phyloP scores from a whole-genome alignment of 805 yeast species.

The Blastobotrys attinorum region DNA sequence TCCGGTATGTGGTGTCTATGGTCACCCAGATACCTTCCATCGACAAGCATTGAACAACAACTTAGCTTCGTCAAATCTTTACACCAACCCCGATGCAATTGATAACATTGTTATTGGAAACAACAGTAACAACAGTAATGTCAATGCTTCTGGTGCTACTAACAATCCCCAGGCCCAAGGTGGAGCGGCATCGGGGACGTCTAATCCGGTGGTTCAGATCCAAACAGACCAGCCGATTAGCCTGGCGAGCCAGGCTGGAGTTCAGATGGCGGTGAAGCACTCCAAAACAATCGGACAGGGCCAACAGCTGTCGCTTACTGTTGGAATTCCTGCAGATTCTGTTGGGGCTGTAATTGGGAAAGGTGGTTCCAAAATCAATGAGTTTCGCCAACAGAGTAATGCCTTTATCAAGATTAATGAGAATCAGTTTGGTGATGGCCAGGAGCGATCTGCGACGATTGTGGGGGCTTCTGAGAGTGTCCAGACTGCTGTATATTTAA shows the following conservation, averaged over 20 bases:
- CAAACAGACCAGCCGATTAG: slow-evolving; percentile 6
- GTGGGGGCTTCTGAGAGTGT: slow-evolving; percentile 21
- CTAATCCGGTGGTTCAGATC: not conserved
- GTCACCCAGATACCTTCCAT: slow-evolving; percentile 18
- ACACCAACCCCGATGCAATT: slow-evolving; percentile 5
- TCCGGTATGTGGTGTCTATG: slow-evolving; percentile 14
- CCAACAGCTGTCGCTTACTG: slow-evolving; percentile 45
- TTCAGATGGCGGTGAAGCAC: slow-evolving; percentile 9
- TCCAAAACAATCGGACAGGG: slow-evolving; percentile 4
- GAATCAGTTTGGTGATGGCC: slow-evolving; percentile 6
- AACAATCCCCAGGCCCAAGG: not conserved
- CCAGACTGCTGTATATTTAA: slow-evolving; percentile 24
- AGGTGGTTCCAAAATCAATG: slow-evolving; percentile 75
- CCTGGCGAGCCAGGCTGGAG: slow-evolving; percentile 7
- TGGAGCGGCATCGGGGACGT: slow-evolving; percentile 1
- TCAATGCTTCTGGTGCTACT: not conserved
- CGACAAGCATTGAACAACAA: slow-evolving; percentile 13
- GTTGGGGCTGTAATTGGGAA: slow-evolving; percentile 84
- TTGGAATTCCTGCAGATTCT: slow-evolving; percentile 65
- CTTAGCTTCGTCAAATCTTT: slow-evolving; percentile 9
- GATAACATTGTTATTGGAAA: too few relatives aligned
- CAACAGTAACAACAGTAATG: too few relatives aligned
- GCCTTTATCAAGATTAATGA: slow-evolving; percentile 66
- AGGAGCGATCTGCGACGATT: slow-evolving; percentile 21
- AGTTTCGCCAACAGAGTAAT: slow-evolving; percentile 67